Evolutionary conservation across 345 rosid species (phyloP), one percentile per base, ranked within the genome.

Genomic region (Populus davidiana): DNA sequence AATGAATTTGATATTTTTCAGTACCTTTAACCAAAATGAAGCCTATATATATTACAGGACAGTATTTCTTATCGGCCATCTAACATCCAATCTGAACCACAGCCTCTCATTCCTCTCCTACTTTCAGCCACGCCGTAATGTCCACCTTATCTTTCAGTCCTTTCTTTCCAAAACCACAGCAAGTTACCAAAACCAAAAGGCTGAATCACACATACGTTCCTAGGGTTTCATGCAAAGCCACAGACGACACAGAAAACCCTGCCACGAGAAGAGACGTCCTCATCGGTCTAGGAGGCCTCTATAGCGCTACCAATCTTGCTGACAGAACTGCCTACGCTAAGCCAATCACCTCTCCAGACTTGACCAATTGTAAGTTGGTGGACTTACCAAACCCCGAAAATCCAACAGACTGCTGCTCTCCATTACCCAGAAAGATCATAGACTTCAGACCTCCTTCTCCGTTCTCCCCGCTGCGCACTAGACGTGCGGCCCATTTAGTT

Each of bases 221-320:
- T 6, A 73, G 50, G n/a, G 1, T 81, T 17, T 59, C 81, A 49
- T 85, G 89, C 88, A 81, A 77, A 74, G 77, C 79, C 61, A 64
- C 63, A 52, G 70, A 71, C 38, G 59, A 69, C 59, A 72, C 77
- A 21, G 62, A 72, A 54, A 75, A 80, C 73, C 84, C 73, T 11
- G 36, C 21, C 7, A 39, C 76, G 21, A 83, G 92, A 81, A 86
- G 94, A 67, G 86, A 91, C 33, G 74, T 88, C 38, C 90, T 88
- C 29, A 23, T 90, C n/a, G 88, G 90, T 25, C 78, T 89, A 1
- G 90, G 92, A 10, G 94, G 91, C 23, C 78, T 91, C 1, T 88
- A 81, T 27, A 27, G 27, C 81, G 90, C 72, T 52, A 41, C 86
- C 11, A 76, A 80, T 35, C 63, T 86, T 6, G 61, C 62, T 11